Base-by-base conservation (phyloP, 768 basidiomycete genomes). In the Neoboletus brunneissimus region DNA sequence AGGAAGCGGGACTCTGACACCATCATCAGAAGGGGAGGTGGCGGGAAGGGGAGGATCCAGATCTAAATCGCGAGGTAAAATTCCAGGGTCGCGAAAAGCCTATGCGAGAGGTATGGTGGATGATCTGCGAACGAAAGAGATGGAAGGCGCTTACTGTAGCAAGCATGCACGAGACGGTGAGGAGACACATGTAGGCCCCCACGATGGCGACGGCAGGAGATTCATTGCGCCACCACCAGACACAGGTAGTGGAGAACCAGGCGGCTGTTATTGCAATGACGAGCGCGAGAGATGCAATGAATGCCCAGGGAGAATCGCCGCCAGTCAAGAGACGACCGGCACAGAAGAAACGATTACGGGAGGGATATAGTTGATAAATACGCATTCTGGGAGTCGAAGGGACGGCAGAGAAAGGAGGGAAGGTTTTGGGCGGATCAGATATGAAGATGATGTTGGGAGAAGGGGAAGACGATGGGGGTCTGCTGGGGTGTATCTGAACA, bases 191-290 rank as follows among this genome's bases (percentile, higher is more conserved):
- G 59, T 84, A 85, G 52, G 79, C 80, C 45, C 86, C 86, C n/a
- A 87, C 77, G 20, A 77, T 79, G 0, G 88, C 87, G 15, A 86
- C 81, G 5, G 83, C 86, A 7, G 86, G 82, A 48, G 90, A 89
- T 56, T 85, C 78, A 62, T 94, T 77, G 37, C 75, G 74, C 94
- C 95, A 98, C 82, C 95, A 87, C 83, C 87, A 96, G 18, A 87
- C 84, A 45, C 86, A 88, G 1, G 93, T 94, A 25, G 92, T 92
- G 11, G 85, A 89, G 59, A 97, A 84, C 91, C 92, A 99, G 10
- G 89, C 72, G 0, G 86, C 91, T 2, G 89, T 76, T 45, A 98
- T 79, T 2, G 78, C 79, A 25, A 94, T 67, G 27, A 88, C 74
- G 22, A 96, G 52, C 1, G 70, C 67, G 48, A 95, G 73, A 8